Base-by-base conservation (phyloP, 139 green algal species). In the Coelastrella sp. region DNA sequence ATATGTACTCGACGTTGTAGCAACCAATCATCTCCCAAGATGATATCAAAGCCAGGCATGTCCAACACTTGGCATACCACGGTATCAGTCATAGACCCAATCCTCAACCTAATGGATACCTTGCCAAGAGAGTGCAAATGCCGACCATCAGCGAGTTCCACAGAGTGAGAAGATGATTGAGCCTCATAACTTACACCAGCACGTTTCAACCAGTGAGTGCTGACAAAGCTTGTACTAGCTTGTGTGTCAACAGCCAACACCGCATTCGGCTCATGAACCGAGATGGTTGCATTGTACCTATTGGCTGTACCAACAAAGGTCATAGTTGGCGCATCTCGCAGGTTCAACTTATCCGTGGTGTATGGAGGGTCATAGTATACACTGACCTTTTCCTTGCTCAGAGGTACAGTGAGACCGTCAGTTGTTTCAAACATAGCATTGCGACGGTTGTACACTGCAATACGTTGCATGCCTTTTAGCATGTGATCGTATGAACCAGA, bases 11-110 rank as follows among this genome's bases (percentile, higher is more conserved):
- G 30, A 5, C 27, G 62, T 40, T 4, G 5, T 67, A n/a, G 8
- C 62, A 71, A 23, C 62, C 62, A 71, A 27, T 5, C 5, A 11
- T 71, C 62, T n/a, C 62, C 62, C 7, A 71, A 32, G 11, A 71
- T 71, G n/a, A 71, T 71, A 32, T 71, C 62, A 40, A 71, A 71
- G 4, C 62, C 62, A 41, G 62, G 62, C 62, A 71, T 71, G 40
- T 71, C 62, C 25, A 71, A 15, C 27, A 40, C 62, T 4, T 71
- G 25, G 27, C 62, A 71, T 17, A 23, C 7, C 25, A 71, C 62
- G 5, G 5, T 71, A 40, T 38, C 27, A 3, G 7, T 7, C 25
- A 71, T 11, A 5, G 4, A 4, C 4, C 62, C 62, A 5, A 71
- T 8, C 4, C 11, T 38, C n/a, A 71, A 5, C 32, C 40, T 71